phyloP scores from a whole-genome alignment of 345 rosid species.

The Euphorbia lathyris region DNA sequence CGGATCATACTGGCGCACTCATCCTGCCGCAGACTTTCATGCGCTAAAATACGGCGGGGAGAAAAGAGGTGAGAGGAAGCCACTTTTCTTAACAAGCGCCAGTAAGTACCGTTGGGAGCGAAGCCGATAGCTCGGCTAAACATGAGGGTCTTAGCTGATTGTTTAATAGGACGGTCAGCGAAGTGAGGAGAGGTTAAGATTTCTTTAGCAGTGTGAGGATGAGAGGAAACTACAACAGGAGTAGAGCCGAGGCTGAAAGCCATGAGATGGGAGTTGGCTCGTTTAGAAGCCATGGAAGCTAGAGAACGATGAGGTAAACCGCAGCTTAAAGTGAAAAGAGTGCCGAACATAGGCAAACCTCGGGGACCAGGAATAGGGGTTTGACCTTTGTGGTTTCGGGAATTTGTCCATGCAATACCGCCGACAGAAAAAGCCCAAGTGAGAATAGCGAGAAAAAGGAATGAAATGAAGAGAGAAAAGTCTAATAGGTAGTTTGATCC shows the following conservation, averaged over 20 bases:
- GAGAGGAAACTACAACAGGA: slow-evolving; percentile 65
- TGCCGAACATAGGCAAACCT: slow-evolving; percentile 76
- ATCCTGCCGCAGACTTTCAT: slow-evolving; percentile 51
- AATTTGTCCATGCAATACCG: slow-evolving; percentile 72
- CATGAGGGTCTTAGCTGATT: slow-evolving; percentile 74
- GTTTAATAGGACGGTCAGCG: slow-evolving; percentile 85
- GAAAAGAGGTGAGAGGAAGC: slow-evolving; percentile 78
- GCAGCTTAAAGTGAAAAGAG: slow-evolving; percentile 56
- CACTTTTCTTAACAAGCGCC: slow-evolving; percentile 71
- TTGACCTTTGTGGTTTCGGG: slow-evolving; percentile 42
- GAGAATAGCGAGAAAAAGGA: slow-evolving; percentile 35
- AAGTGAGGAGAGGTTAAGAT: slow-evolving; percentile 62
- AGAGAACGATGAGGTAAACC: slow-evolving; percentile 69
- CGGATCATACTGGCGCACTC: slow-evolving; percentile 52
- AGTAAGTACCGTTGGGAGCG: slow-evolving; percentile 80
- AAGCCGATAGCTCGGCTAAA: slow-evolving; percentile 90
- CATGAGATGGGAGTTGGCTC: slow-evolving; percentile 51
- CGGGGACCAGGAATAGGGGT: slow-evolving; percentile 59
- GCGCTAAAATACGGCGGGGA: slow-evolving; percentile 59
- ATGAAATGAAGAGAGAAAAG: slow-evolving; percentile 29
- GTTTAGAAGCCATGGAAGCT: slow-evolving; percentile 57
- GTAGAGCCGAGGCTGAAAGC: slow-evolving; percentile 83
- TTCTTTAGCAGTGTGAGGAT: slow-evolving; percentile 65
- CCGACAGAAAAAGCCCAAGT: slow-evolving; percentile 61
- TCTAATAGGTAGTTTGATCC: slow-evolving; percentile 36